Base-by-base conservation (phyloP, 1,139 yeast genomes). In the Diutina mesorugosa region DNA sequence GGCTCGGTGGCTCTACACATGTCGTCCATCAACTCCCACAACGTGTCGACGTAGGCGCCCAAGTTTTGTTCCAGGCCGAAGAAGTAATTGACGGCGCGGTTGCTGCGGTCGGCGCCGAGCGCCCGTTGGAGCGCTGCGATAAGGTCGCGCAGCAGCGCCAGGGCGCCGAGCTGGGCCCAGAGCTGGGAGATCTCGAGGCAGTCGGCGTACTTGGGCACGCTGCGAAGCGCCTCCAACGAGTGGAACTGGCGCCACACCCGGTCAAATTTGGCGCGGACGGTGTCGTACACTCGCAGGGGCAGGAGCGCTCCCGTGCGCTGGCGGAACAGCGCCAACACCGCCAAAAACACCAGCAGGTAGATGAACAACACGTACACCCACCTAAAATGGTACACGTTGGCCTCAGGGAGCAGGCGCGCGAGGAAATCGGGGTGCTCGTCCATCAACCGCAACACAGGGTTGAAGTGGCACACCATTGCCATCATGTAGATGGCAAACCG, bases 51-150 rank as follows among this genome's bases (percentile, higher is more conserved):
- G 57, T 72, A 72, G 48, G 65, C 58, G 6, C 60, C 58, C 56
- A 71, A 62, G 51, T 67, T 67, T n/a, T 67, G 70, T 55, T 60
- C 60, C 45, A 72, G 68, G 1, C 76, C 77, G 61, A 70, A 12
- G 59, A 30, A 46, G 65, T 46, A 35, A 59, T 59, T 2, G 57
- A 18, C 45, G 57, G 57, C 41, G 66, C 52, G 48, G 32, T 32
- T 53, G 41, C 47, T 45, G 41, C 14, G 55, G 35, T 29, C 14
- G 48, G 41, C 21, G 21, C 38, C 12, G 28, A 38, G 29, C 46
- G 52, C n/a, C 47, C 41, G 47, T 32, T 21, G 12, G 41, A 10
- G 35, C 55, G 26, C 46, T 16, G 21, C 55, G 45, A 10, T 28
- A 45, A 55, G 14, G 30, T 18, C 48, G 30, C 30, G 30, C 30